These are phyloP conservation scores for Aspergillus conjunctus DNA, from an alignment of 495 filamentous ascomycete species.

Conservation along the genomic window DNA sequence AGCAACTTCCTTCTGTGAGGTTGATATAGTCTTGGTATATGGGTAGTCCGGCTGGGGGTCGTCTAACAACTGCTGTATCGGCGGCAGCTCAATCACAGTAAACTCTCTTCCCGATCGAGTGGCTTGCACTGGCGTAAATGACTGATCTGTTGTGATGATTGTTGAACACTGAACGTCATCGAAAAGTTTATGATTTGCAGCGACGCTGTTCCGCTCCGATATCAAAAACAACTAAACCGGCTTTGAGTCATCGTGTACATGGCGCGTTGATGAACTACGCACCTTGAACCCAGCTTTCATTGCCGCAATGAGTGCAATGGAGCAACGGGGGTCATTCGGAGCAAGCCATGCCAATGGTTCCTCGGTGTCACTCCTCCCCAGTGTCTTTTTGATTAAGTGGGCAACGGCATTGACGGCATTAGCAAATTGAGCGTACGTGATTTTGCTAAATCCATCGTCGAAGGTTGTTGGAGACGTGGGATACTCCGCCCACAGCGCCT, in stretches of 20 bases:
- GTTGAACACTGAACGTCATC: constrained; percentile 16
- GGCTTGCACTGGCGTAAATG: constrained; percentile 8
- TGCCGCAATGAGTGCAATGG: constrained; percentile 14
- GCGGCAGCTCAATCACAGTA: constrained; percentile 11
- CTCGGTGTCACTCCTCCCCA: constrained; percentile 12
- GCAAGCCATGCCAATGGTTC: constrained; percentile 20
- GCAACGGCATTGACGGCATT: constrained; percentile 18
- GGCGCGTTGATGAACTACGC: background rate
- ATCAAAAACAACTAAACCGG: constrained; percentile 12
- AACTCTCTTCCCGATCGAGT: constrained; percentile 2
- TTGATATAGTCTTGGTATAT: background rate
- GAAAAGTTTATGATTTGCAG: constrained; percentile 16
- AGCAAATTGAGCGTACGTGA: constrained; percentile 25
- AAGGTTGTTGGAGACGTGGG: constrained; percentile 25
- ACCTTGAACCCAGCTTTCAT: constrained; percentile 20
- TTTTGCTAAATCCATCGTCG: constrained; percentile 22
- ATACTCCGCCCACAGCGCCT: constrained; percentile 14
- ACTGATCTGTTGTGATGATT: constrained; percentile 13
- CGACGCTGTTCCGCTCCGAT: constrained; percentile 16
- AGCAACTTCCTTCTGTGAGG: constrained; percentile 4
- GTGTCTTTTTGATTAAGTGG: constrained; percentile 2
- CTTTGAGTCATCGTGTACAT: constrained; percentile 5
- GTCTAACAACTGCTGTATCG: constrained; percentile 6
- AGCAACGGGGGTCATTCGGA: constrained; percentile 17
- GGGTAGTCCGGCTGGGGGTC: constrained; percentile 9